Percentiles rank a stretch among this genome's conserved stretches.
Conservation (phyloP, 1,284 basidiomycete species). For the Cystobasidiaceae sp. region DNA sequence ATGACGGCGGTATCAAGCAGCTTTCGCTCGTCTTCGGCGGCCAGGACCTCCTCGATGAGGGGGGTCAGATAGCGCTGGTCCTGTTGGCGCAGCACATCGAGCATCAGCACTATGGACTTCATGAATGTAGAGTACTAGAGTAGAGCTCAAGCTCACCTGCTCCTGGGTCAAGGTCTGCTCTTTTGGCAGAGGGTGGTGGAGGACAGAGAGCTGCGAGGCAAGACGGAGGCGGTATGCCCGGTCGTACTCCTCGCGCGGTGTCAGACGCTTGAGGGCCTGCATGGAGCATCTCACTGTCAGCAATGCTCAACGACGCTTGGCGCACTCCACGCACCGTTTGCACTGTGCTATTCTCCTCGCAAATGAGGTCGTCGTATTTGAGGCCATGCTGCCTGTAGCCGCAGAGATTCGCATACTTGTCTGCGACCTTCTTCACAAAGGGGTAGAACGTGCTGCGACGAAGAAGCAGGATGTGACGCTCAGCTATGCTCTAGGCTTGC, state of each 20-base stretch:
- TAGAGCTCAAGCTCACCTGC: constrained; percentile 58
- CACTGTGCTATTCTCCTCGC: constrained; percentile 78
- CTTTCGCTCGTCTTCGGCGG: constrained; percentile 72
- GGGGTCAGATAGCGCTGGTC: constrained; percentile 86
- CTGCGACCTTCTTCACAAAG: constrained; percentile 71
- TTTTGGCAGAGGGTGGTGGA: constrained; percentile 78
- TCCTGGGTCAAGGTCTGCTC: constrained; percentile 72
- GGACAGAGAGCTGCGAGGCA: constrained; percentile 71
- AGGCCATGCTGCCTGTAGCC: constrained; percentile 88
- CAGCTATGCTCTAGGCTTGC: not conserved
- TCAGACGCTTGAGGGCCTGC: constrained; percentile 78
- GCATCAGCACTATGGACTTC: not conserved
- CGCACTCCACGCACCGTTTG: constrained; percentile 60
- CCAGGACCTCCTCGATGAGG: constrained; percentile 66
- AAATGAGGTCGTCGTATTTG: constrained; percentile 89
- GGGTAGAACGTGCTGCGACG: constrained; percentile 52
- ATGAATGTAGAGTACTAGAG: not conserved
- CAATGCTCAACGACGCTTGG: not conserved
- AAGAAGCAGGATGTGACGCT: not conserved
- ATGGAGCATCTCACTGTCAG: not conserved
- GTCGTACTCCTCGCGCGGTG: constrained; percentile 76
- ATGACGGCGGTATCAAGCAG: constrained; percentile 66
- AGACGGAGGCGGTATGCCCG: constrained; percentile 83
- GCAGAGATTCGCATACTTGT: constrained; percentile 72
- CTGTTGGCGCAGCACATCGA: constrained; percentile 51